These are phyloP conservation scores for Rosa rugosa DNA, from an alignment of 306 rosid species.

Conservation along the genomic window DNA sequence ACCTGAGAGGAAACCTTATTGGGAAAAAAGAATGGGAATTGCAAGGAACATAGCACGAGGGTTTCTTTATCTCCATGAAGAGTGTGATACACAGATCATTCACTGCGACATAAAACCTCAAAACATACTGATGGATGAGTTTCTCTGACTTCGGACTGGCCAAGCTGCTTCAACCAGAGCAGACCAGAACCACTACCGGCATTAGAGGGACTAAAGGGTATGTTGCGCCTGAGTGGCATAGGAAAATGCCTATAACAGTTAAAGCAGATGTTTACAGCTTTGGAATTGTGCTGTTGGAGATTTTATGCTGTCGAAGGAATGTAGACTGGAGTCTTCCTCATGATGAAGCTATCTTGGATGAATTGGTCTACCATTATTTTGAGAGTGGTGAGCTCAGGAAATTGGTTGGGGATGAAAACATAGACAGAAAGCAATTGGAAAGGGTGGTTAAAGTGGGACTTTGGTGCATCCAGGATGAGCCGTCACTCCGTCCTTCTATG, in stretches of 20 bases:
- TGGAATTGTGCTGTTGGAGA: conserved; percentile 32
- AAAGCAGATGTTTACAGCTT: conserved; percentile 37
- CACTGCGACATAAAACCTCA: conserved; percentile 38
- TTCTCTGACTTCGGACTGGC: conserved; percentile 28
- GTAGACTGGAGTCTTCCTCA: conserved; percentile 17
- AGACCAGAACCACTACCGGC: conserved; percentile 23
- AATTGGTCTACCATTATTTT: conserved; percentile 14
- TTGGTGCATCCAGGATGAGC: conserved; percentile 35
- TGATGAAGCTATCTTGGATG: conserved; percentile 27
- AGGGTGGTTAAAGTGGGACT: conserved; percentile 27
- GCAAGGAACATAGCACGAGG: conserved; percentile 29
- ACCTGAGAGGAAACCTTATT: not conserved
- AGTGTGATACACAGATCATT: conserved; percentile 28
- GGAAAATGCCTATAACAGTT: conserved; percentile 12
- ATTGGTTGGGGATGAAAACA: conserved; percentile 4
- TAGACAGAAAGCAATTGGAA: conserved; percentile 16
- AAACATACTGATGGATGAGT: conserved; percentile 32
- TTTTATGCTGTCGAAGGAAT: conserved; percentile 15
- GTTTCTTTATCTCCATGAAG: conserved; percentile 36
- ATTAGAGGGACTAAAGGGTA: conserved; percentile 38
- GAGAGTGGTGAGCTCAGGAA: conserved; percentile 14
- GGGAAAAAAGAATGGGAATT: conserved; percentile 25
- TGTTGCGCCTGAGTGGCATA: conserved; percentile 36
- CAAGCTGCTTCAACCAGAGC: conserved; percentile 26
- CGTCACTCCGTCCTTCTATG: conserved; percentile 28